Base-by-base conservation (phyloP, 129 eudicot genomes). In the Mikania micrantha region DNA sequence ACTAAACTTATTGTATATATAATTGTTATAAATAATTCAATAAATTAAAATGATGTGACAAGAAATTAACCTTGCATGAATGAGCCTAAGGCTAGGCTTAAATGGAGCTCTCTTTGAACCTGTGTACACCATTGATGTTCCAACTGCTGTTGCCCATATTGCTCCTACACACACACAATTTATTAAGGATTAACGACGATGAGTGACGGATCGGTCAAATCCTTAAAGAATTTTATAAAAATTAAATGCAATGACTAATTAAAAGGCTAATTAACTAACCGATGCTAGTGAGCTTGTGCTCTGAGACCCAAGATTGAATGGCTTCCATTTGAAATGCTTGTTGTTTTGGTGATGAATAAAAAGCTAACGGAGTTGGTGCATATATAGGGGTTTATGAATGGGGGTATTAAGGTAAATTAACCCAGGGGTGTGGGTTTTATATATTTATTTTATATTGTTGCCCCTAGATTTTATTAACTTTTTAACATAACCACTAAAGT, bases 51-150 rank as follows among this genome's bases (percentile, higher is more conserved):
- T 28, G 2, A 8, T 52, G 58, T 50, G n/a, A 54, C 8, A 29
- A 58, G 22, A 6, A 58, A 28, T 15, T 20, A 35, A 90, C 97
- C 97, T 91, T 34, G 97, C 97, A 81, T 91, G 97, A 66, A 91
- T 91, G 54, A 91, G 96, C 84, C 90, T 85, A 11, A 91, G 85
- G 74, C 97, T 91, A 5, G 97, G 94, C 84, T 88, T 91, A 25
- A 85, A 72, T 20, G 93, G 68, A 61, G 90, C 74, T 39, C 47
- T 68, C 66, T 65, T 85, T 29, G 90, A 58, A 7, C 74, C 67
- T 34, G 97, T 77, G 75, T 87, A 74, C 78, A 81, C 79, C 42
- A 91, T 58, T 58, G 97, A 91, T 68, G 88, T 80, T 63, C 97
- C 97, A 60, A 91, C 39, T 64, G 94, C 80, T 0, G 94, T 74